Evolutionary conservation across 305 asterid species (phyloP).

Genomic region (Plantago coronopus): DNA sequence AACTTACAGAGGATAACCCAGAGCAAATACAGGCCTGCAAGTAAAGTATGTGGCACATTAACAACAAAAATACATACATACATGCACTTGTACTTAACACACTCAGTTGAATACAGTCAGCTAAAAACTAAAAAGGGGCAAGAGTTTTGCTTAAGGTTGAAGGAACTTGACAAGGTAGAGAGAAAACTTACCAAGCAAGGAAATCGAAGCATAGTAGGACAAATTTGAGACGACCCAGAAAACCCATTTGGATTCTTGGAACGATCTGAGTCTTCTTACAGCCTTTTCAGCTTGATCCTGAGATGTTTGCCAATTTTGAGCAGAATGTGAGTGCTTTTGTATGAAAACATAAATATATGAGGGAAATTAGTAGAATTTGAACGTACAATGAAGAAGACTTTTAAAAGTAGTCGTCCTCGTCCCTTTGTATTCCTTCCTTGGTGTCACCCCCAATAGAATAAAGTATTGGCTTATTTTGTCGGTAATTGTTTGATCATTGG

Average conservation of each 20-base stretch:
- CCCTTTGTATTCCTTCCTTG: background rate
- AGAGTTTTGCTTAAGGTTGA: background rate
- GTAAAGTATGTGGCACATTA: background rate
- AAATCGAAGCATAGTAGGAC: constrained; percentile 23
- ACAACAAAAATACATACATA: background rate
- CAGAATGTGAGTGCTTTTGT: background rate
- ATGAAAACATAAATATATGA: too few species aligned
- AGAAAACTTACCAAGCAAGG: constrained; percentile 36
- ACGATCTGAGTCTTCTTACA: too few species aligned
- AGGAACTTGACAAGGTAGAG: background rate
- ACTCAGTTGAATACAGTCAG: background rate
- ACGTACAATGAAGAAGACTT: background rate
- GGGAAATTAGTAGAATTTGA: background rate
- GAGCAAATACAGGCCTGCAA: constrained; percentile 47
- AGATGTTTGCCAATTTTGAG: too few species aligned
- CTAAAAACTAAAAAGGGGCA: constrained; percentile 3
- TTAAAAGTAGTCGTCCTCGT: background rate
- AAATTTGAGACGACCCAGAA: constrained; percentile 26
- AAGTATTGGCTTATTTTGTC: too few species aligned
- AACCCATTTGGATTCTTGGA: constrained; percentile 12
- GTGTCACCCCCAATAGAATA: too few species aligned
- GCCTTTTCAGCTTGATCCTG: too few species aligned
- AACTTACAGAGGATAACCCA: constrained; percentile 47
- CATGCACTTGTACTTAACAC: background rate
- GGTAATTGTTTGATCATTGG: too few species aligned